These are phyloP conservation scores for Tulasnella sp. DNA, from an alignment of 768 basidiomycete genomes.

Conservation along the genomic window DNA sequence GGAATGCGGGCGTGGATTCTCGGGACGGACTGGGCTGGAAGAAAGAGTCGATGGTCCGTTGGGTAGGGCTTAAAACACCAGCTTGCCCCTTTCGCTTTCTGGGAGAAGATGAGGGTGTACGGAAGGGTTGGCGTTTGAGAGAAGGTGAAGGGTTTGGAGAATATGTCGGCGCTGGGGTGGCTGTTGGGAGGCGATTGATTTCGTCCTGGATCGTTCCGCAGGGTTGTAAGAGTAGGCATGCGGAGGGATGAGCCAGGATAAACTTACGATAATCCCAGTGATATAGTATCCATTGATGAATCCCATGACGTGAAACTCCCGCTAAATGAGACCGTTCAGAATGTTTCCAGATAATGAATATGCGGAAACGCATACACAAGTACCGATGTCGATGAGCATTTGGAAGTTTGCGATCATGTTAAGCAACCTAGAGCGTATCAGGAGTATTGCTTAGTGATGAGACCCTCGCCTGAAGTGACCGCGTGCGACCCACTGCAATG, in stretches of 20 bases:
- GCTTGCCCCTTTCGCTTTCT: neutral
- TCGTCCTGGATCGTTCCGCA: too few species aligned
- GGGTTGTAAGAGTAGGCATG: neutral
- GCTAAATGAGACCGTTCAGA: neutral
- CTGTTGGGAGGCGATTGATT: constrained; percentile 18
- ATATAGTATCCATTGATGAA: constrained; percentile 26
- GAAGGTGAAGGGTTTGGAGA: neutral
- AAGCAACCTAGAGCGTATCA: constrained; percentile 21
- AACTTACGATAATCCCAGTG: constrained; percentile 27
- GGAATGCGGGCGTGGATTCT: neutral
- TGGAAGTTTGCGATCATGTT: constrained; percentile 27
- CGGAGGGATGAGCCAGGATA: too few species aligned
- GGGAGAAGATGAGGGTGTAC: neutral
- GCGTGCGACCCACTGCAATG: constrained; percentile 22
- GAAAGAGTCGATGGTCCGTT: neutral
- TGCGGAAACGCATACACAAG: constrained; percentile 17
- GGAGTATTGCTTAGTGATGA: neutral
- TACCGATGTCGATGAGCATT: constrained; percentile 23
- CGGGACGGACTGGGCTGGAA: neutral
- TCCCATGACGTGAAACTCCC: constrained; percentile 27
- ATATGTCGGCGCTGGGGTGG: neutral
- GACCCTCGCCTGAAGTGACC: neutral
- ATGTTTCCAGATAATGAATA: too few species aligned
- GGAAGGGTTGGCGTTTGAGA: neutral
- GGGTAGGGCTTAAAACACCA: neutral